phyloP scores from a whole-genome alignment of 1,139 yeast species.

The Pichia norvegensis region DNA sequence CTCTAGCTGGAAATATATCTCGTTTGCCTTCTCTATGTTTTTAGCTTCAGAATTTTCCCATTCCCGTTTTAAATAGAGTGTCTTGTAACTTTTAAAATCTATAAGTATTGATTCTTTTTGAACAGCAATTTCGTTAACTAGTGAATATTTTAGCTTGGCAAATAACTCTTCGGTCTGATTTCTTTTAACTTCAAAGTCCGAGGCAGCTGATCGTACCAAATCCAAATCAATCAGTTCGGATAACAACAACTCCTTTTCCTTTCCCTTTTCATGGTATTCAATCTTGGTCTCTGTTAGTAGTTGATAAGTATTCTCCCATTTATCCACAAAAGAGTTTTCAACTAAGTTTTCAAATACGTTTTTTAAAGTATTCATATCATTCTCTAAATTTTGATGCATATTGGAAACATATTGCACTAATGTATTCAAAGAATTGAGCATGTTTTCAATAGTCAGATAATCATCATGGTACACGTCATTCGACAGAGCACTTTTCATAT shows the following conservation, averaged over 20 bases:
- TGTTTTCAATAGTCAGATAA: conserved; percentile 26
- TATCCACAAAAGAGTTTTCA: conserved; percentile 38
- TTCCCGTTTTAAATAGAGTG: conserved; percentile 17
- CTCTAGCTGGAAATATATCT: conserved; percentile 19
- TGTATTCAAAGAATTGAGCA: conserved; percentile 48
- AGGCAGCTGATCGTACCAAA: conserved; percentile 25
- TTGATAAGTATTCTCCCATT: conserved; percentile 43
- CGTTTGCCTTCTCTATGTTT: conserved; percentile 15
- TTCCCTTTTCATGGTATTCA: conserved; percentile 14
- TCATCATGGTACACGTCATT: conserved; percentile 11
- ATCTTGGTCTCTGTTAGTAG: conserved; percentile 36
- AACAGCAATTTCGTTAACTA: conserved; percentile 25
- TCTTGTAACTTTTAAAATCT: conserved; percentile 22
- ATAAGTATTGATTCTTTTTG: conserved; percentile 18
- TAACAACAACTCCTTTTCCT: conserved; percentile 17
- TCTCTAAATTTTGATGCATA: conserved; percentile 37
- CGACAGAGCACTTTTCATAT: conserved; percentile 29
- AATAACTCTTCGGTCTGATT: conserved; percentile 24
- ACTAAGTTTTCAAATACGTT: conserved; percentile 42
- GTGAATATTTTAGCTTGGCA: conserved; percentile 21
- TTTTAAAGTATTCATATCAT: conserved; percentile 41
- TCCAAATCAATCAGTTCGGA: conserved; percentile 28
- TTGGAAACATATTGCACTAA: conserved; percentile 51
- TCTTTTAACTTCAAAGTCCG: conserved; percentile 25
- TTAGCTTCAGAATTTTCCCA: conserved; percentile 13